These are phyloP conservation scores for Chlamydomonas reinhardtii DNA, from an alignment of 163 green algal species.

Conservation along the genomic window DNA sequence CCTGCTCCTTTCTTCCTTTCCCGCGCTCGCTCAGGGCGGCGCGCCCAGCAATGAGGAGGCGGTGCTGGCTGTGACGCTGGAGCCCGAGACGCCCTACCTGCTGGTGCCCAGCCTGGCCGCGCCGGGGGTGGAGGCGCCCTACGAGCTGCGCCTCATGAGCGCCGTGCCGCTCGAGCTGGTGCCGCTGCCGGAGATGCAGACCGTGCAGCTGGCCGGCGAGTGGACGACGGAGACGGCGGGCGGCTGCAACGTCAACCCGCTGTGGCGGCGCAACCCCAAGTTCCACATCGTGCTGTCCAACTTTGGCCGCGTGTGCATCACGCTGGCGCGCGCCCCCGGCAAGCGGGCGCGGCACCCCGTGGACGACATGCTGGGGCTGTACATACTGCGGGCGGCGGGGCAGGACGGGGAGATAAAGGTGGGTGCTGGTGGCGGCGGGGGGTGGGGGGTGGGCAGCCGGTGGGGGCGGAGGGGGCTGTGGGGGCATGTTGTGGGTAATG, in stretches of 20 bases:
- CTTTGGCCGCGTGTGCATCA: slow-evolving; percentile 1
- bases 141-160: slow-evolving; percentile 70
- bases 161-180: slow-evolving; percentile 64
- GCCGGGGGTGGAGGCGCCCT: slow-evolving; percentile 62
- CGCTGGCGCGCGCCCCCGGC: background rate
- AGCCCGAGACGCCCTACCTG: slow-evolving; percentile 68
- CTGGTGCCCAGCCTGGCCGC: slow-evolving; percentile 52
- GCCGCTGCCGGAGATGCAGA: slow-evolving; percentile 48
- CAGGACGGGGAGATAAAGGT: slow-evolving; percentile 58
- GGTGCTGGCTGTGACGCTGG: slow-evolving; percentile 55
- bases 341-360: slow-evolving; percentile 36
- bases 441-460: background rate
- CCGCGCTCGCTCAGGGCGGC: background rate
- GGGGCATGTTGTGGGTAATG: no score
- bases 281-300: slow-evolving; percentile 56
- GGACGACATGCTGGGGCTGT: slow-evolving; percentile 74
- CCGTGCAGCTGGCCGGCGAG: slow-evolving; percentile 21
- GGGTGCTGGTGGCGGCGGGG: background rate
- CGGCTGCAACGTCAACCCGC: slow-evolving; percentile 64
- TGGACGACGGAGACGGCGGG: slow-evolving; percentile 54
- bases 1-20: background rate
- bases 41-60: slow-evolving; percentile 50
- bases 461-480: background rate
- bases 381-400: slow-evolving; percentile 60
- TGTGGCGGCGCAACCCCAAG: slow-evolving; percentile 69